phyloP scores from a whole-genome alignment of 2,329 filamentous ascomycete species.

The Venturia pyrina region DNA sequence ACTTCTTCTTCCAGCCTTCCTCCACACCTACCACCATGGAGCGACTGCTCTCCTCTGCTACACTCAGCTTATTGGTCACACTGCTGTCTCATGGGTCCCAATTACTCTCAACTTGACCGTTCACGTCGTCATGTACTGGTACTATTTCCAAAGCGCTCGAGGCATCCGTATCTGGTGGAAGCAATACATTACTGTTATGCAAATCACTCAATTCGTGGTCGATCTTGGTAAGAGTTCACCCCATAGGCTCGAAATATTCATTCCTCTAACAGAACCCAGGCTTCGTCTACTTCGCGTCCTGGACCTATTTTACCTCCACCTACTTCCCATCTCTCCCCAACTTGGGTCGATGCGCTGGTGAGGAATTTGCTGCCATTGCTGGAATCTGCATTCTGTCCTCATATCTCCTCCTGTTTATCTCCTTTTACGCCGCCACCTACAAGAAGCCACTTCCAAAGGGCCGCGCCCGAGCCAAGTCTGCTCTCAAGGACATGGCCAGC shows the following conservation, averaged over 20 bases:
- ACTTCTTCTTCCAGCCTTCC: conserved; percentile 57
- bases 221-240: conserved; percentile 63
- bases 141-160: conserved; percentile 98
- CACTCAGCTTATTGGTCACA: conserved; percentile 88
- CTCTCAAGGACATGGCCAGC: conserved; percentile 73
- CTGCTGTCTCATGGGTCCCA: conserved; percentile 87
- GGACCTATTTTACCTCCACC: conserved; percentile 90
- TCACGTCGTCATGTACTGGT: conserved; percentile 99
- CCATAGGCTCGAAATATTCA: no score
- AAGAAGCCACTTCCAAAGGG: conserved; percentile 70
- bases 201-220: conserved; percentile 95
- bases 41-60: conserved; percentile 96
- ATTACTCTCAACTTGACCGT: conserved; percentile 89
- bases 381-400: conserved; percentile 88
- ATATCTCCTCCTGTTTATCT: conserved; percentile 97
- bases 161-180: conserved; percentile 98
- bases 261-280: conserved; percentile 37
- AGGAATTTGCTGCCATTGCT: conserved; percentile 91
- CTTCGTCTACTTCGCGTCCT: conserved; percentile 98
- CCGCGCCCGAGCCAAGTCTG: conserved; percentile 69
- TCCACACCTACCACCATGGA: conserved; percentile 98
- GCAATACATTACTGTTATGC: conserved; percentile 96
- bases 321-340: conserved; percentile 85
- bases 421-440: conserved; percentile 97
- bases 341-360: conserved; percentile 76